These are phyloP conservation scores for Epithele typhae DNA, from an alignment of 768 basidiomycete genomes.

Conservation along the genomic window DNA sequence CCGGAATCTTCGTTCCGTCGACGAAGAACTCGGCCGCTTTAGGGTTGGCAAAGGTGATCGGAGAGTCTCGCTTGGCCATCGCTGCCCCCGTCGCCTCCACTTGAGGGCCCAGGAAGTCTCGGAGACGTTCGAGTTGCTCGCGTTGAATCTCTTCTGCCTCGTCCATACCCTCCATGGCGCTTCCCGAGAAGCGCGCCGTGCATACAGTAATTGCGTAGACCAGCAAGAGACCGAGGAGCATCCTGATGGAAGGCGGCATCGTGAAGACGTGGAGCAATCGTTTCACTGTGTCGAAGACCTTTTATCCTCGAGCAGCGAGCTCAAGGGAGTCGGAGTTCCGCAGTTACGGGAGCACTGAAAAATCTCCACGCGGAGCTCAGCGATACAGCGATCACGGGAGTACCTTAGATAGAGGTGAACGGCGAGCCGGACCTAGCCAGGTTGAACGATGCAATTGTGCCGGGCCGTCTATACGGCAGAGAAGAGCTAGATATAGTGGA, in stretches of 20 bases:
- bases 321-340: not conserved
- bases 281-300: too few species aligned
- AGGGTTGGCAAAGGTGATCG: slow-evolving; percentile 23
- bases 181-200: slow-evolving; percentile 14
- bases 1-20: slow-evolving; percentile 30
- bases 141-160: slow-evolving; percentile 23
- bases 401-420: too few species aligned
- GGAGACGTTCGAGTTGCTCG: slow-evolving; percentile 23
- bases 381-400: not conserved
- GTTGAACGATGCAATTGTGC: too few species aligned
- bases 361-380: not conserved
- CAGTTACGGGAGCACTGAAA: not conserved
- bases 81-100: slow-evolving; percentile 1
- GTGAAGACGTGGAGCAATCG: not conserved
- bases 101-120: slow-evolving; percentile 22
- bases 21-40: slow-evolving; percentile 28
- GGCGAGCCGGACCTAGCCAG: too few species aligned
- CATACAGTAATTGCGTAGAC: slow-evolving; percentile 2
- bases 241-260: slow-evolving; percentile 1
- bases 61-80: slow-evolving; percentile 8
- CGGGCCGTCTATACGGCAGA: too few species aligned
- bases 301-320: too few species aligned
- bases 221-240: slow-evolving; percentile 4
- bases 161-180: slow-evolving; percentile 24
- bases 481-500: too few species aligned